Base-by-base conservation (phyloP, 192 early-diverging fungal species). In the Cetraspora pellucida region DNA sequence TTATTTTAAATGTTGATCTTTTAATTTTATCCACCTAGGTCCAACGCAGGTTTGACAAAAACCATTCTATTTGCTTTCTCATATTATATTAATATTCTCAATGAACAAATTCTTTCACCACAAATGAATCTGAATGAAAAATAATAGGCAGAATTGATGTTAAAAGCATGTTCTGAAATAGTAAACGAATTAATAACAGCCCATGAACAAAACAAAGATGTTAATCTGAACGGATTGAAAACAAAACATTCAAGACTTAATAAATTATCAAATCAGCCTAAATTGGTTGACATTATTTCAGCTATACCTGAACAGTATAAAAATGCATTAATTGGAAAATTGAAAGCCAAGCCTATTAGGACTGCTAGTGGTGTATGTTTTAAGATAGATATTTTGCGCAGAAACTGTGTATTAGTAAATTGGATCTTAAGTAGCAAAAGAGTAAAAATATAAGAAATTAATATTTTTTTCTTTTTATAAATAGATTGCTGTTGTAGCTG, bases 221-320 rank as follows among this genome's bases (percentile, higher is more conserved):
- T 96, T 69, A 97, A 97, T 81, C 85, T 99, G 17, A 98, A 96
- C 75, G 92, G 88, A 49, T 81, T 99, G 21, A 93, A 93, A 72
- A 86, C 87, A 67, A 89, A 91, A 72, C 86, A 93, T 77, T 87
- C 92, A n/a, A 80, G 91, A 16, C 81, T 84, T 27, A 88, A 92
- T 82, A 93, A 90, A 67, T 87, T 98, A 13, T 87, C 89, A 57
- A 90, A 91, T 45, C 96, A 97, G 83, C 98, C 98, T 11, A 92
- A 92, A 74, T 88, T 99, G 7, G 95, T 97, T 16, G 98, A 99
- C 79, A 98, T 99, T 67, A 98, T 99, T 60, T 95, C 97, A 11
- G 98, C 95, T 43, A 98, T 99, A 74, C 98, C 98, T 2, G 95
- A 96, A 81, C 90, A 97, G 76, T 88, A 98, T 84, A 92, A 89